Conservation (phyloP, 2,329 filamentous ascomycete genomes). For the Phaeomoniella chlamydospora region DNA sequence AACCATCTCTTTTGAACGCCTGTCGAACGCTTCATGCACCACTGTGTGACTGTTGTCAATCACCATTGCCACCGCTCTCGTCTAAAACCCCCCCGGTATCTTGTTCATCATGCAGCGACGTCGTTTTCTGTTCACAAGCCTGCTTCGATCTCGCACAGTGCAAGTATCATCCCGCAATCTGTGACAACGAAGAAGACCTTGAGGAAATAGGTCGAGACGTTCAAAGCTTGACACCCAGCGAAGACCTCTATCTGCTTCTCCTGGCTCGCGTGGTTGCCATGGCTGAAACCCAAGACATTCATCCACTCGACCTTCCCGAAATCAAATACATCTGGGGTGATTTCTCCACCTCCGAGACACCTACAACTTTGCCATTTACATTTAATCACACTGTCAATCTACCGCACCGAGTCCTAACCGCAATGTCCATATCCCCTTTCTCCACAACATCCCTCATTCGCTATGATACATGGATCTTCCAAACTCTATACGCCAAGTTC, state of each 20-base stretch:
- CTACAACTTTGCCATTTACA: conserved; percentile 40
- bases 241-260: conserved; percentile 46
- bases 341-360: conserved; percentile 23
- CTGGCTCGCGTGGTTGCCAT: conserved; percentile 45
- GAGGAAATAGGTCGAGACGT: conserved; percentile 45
- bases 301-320: conserved; percentile 45
- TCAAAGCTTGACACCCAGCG: conserved; percentile 39
- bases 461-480: conserved; percentile 51
- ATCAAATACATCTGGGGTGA: conserved; percentile 54
- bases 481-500: conserved; percentile 87
- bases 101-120: conserved; percentile 34
- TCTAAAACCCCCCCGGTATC: conserved; percentile 21
- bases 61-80: conserved; percentile 48
- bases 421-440: conserved; percentile 49
- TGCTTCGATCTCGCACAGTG: conserved; percentile 41
- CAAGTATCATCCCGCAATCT: conserved; percentile 44
- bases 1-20: conserved; percentile 76
- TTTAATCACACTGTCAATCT: conserved; percentile 45
- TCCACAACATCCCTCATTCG: conserved; percentile 16
- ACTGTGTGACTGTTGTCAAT: conserved; percentile 80
- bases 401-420: conserved; percentile 46
- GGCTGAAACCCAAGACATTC: conserved; percentile 42
- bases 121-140: conserved; percentile 43
- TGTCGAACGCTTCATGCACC: conserved; percentile 78
- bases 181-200: conserved; percentile 34